These are phyloP conservation scores for Aspergillus tanneri DNA, from an alignment of 2,329 filamentous ascomycete species.

Conservation along the genomic window DNA sequence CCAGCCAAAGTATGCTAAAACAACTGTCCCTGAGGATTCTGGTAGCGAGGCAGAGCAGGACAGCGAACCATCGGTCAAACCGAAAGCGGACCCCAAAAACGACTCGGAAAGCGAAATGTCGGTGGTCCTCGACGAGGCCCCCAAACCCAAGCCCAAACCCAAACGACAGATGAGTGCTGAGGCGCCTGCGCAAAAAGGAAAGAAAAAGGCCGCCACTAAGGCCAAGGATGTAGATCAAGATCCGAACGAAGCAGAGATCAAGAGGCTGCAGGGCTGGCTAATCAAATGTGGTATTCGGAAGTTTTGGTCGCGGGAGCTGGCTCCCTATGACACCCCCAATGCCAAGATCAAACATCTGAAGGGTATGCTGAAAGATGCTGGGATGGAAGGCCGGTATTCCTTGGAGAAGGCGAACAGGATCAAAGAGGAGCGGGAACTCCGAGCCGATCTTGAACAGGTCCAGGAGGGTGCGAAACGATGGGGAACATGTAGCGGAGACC, in stretches of 20 bases:
- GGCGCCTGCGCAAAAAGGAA: constrained; percentile 26
- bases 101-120: constrained; percentile 67
- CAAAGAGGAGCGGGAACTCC: constrained; percentile 80
- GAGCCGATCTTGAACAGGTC: constrained; percentile 79
- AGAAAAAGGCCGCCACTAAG: constrained; percentile 37
- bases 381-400: constrained; percentile 88
- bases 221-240: constrained; percentile 51
- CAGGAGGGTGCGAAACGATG: constrained; percentile 77
- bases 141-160: constrained; percentile 58
- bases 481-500: constrained; percentile 58
- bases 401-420: constrained; percentile 81
- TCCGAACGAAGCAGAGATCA: constrained; percentile 76
- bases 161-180: constrained; percentile 44
- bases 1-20: constrained; percentile 13
- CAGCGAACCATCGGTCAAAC: constrained; percentile 21
- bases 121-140: constrained; percentile 75
- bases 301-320: constrained; percentile 83
- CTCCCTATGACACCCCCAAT: constrained; percentile 67
- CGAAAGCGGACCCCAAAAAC: constrained; percentile 42
- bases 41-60: constrained; percentile 16
- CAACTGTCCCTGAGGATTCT: constrained; percentile 11
- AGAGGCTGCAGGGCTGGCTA: constrained; percentile 81
- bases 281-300: constrained; percentile 90
- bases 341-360: constrained; percentile 82
- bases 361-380: constrained; percentile 72